Evolutionary conservation across 2,329 filamentous ascomycete species (phyloP).

Genomic region (Cryphonectria japonica): DNA sequence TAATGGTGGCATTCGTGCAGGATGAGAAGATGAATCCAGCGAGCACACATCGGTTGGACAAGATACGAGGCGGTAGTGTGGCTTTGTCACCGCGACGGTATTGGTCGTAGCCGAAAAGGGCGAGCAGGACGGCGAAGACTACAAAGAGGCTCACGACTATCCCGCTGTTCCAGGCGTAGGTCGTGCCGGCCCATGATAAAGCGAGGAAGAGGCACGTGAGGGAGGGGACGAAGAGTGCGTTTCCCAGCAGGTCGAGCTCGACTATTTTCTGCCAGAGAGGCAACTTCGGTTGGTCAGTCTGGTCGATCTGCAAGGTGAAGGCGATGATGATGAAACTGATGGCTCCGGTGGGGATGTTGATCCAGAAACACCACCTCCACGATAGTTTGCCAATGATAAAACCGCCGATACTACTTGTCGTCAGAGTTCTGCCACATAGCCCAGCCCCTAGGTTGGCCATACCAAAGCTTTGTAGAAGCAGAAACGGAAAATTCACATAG

Average conservation of each 20-base stretch:
- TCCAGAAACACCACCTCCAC: constrained; percentile 30
- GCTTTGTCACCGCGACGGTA: constrained; percentile 42
- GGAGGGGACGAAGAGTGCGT: constrained; percentile 31
- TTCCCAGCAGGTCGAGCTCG: constrained; percentile 44
- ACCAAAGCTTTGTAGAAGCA: background rate
- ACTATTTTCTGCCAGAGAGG: constrained; percentile 37
- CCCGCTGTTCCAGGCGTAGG: constrained; percentile 40
- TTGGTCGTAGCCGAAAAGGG: constrained; percentile 39
- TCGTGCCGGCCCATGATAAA: constrained; percentile 45
- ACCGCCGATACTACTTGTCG: constrained; percentile 19
- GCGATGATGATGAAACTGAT: constrained; percentile 19
- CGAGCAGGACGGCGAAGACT: constrained; percentile 30
- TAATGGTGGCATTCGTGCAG: constrained; percentile 30
- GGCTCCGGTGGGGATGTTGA: constrained; percentile 23
- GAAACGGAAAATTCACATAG: too few relatives aligned
- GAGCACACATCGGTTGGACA: constrained; percentile 37
- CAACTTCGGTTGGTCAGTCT: constrained; percentile 4
- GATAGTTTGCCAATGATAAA: constrained; percentile 20
- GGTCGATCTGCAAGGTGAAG: constrained; percentile 18
- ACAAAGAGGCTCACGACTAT: constrained; percentile 40
- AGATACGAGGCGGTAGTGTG: constrained; percentile 26
- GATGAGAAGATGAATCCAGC: constrained; percentile 40
- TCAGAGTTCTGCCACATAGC: background rate
- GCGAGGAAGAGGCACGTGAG: constrained; percentile 41
- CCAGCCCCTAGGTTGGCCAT: background rate